Evolutionary conservation across 169 alveolate species (phyloP).

Genomic region (Plasmodium inui): DNA sequence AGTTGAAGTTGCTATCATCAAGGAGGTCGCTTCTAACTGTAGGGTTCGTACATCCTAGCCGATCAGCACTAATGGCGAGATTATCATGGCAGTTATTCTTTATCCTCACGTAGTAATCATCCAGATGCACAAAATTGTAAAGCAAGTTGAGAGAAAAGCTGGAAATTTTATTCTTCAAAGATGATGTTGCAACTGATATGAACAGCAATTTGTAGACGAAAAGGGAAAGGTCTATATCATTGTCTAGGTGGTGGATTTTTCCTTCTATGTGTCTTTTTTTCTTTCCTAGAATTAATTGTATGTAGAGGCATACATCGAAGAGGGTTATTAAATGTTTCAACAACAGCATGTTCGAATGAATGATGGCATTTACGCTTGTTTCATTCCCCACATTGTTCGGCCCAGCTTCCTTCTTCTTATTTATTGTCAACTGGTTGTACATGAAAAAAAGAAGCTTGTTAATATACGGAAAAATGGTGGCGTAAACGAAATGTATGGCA

Average conservation of each 20-base stretch:
- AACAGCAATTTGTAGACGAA: conserved; percentile 43
- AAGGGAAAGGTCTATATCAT: conserved; percentile 35
- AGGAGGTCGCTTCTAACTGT: background rate
- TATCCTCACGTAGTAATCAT: conserved; percentile 20
- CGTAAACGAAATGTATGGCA: conserved; percentile 32
- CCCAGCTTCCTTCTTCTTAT: background rate
- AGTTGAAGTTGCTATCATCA: background rate
- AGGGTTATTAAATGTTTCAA: conserved; percentile 25
- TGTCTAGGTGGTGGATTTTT: conserved; percentile 5
- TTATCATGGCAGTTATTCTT: conserved; percentile 32
- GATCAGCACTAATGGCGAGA: background rate
- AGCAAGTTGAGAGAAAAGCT: conserved; percentile 25
- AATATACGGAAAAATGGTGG: conserved; percentile 12
- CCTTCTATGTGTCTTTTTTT: background rate
- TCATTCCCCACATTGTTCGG: background rate
- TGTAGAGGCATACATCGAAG: conserved; percentile 50
- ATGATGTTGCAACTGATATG: conserved; percentile 18
- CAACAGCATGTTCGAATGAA: conserved; percentile 34
- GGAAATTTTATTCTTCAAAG: conserved; percentile 59
- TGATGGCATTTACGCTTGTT: background rate
- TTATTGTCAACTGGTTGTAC: background rate
- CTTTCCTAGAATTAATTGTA: conserved; percentile 28
- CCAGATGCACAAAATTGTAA: conserved; percentile 32
- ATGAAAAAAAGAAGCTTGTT: conserved; percentile 42
- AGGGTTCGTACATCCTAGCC: background rate